Evolutionary conservation across 164 flowering plant species (phyloP).

Genomic region (Nymphaea colorata): DNA sequence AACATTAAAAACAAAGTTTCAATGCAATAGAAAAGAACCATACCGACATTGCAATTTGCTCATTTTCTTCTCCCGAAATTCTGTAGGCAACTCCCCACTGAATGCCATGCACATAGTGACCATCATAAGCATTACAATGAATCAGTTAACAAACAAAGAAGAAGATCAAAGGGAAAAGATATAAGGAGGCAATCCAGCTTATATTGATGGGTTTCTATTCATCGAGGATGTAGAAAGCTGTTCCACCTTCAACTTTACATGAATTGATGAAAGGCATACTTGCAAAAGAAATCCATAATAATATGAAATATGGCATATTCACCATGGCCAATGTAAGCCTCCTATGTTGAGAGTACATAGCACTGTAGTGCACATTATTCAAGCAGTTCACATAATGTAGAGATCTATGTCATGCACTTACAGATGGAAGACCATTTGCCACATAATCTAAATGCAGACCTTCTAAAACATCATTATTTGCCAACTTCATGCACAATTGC

Average conservation of each 20-base stretch:
- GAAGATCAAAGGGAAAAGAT: neutral
- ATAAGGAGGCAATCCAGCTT: neutral
- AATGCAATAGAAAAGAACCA: neutral
- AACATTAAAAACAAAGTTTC: neutral
- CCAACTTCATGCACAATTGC: too few species aligned
- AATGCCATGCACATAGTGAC: slow-evolving; percentile 6
- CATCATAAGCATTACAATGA: too few species aligned
- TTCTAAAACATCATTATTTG: too few species aligned
- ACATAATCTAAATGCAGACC: too few species aligned
- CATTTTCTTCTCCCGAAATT: slow-evolving; percentile 50
- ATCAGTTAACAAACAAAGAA: slow-evolving; percentile 2
- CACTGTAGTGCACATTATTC: too few species aligned
- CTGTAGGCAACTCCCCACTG: slow-evolving; percentile 86
- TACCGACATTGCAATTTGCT: slow-evolving; percentile 46
- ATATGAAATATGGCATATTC: neutral
- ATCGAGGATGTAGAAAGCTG: neutral
- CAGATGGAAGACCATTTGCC: too few species aligned
- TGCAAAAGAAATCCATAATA: neutral
- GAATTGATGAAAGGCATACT: neutral
- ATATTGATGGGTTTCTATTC: too few species aligned
- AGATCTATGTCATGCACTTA: too few species aligned
- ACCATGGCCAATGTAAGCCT: too few species aligned
- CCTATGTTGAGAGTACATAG: too few species aligned
- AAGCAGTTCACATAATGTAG: too few species aligned
- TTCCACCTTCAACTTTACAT: neutral